Conservation (phyloP, 257 asterid species). For the Nicotiana obtusifolia region DNA sequence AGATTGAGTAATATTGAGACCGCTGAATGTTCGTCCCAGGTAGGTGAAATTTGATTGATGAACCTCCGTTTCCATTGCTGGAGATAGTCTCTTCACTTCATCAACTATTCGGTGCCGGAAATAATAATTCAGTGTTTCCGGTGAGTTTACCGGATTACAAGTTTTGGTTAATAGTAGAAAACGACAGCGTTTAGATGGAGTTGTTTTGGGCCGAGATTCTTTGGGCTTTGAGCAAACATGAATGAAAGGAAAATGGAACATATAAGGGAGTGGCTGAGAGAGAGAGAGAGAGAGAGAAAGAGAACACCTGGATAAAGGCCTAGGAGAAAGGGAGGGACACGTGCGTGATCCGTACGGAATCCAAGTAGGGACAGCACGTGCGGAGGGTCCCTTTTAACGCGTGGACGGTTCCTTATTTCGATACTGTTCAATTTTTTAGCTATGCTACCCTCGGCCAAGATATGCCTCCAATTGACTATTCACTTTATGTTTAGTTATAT, state of each 20-base stretch:
- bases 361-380: constrained; percentile 53
- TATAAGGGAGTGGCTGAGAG: constrained; percentile 18
- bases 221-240: neutral
- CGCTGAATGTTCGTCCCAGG: constrained; percentile 57
- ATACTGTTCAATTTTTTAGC: neutral
- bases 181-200: constrained; percentile 28
- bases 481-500: too few species aligned
- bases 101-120: constrained; percentile 12
- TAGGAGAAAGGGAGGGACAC: constrained; percentile 33
- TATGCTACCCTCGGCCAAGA: too few species aligned
- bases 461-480: too few species aligned
- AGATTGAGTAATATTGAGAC: constrained; percentile 33
- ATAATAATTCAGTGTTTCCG: neutral
- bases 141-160: neutral
- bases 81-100: constrained; percentile 2
- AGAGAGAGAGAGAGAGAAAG: neutral
- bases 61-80: constrained; percentile 54
- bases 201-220: neutral
- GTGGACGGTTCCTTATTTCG: constrained; percentile 24
- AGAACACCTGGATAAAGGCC: constrained; percentile 14
- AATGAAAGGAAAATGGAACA: neutral
- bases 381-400: constrained; percentile 48
- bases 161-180: neutral
- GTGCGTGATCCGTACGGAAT: constrained; percentile 49
- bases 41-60: constrained; percentile 45